phyloP scores from a whole-genome alignment of 768 basidiomycete species.

The Grammothele lineata region DNA sequence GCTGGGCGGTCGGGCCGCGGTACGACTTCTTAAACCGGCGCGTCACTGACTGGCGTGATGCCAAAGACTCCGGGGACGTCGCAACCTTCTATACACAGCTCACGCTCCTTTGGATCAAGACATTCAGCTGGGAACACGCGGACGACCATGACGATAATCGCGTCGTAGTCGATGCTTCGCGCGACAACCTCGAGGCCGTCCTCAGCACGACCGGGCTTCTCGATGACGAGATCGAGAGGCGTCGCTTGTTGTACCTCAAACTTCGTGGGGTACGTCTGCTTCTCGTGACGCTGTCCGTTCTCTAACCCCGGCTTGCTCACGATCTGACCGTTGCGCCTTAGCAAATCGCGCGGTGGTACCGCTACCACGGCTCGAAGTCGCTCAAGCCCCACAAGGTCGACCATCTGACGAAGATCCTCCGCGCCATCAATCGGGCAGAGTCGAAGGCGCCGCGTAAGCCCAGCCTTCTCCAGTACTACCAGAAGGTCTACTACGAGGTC shows the following conservation, averaged over 20 bases:
- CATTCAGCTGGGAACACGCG: background rate
- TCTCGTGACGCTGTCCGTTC: background rate
- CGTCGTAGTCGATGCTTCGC: background rate
- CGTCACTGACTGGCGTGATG: no score
- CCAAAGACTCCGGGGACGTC: background rate
- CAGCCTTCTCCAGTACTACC: background rate
- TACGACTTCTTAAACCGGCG: no score
- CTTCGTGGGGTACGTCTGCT: background rate
- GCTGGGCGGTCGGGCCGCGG: no score
- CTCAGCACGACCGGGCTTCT: background rate
- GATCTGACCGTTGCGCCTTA: no score
- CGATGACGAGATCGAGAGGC: background rate
- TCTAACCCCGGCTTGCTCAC: no score
- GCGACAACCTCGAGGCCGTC: background rate
- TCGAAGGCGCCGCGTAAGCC: background rate
- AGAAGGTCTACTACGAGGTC: background rate
- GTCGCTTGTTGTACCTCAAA: background rate
- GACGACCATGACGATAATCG: background rate
- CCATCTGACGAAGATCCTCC: background rate
- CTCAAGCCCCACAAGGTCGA: background rate
- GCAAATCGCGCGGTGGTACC: background rate
- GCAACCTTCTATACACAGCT: background rate
- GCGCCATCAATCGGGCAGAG: background rate
- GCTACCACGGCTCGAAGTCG: background rate
- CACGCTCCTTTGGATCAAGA: background rate